Evolutionary conservation across 768 basidiomycete genomes (phyloP).

Genomic region (Mycena galericulata): DNA sequence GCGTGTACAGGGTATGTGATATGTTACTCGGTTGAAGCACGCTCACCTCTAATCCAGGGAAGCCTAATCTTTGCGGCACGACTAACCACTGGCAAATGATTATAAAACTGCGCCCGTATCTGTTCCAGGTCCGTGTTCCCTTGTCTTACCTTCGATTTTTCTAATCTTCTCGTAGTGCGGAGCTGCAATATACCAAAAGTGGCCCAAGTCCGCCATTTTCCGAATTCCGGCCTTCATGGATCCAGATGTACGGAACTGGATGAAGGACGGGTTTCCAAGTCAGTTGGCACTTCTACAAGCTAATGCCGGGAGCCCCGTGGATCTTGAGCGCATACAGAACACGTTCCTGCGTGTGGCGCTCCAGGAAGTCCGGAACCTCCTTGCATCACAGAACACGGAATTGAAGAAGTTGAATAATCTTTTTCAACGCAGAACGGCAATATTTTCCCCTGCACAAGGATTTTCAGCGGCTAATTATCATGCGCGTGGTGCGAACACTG

Average conservation of each 20-base stretch:
- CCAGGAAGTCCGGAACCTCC: background rate
- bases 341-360: background rate
- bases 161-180: slow-evolving; percentile 31
- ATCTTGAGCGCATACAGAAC: background rate
- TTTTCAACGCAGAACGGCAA: slow-evolving; percentile 30
- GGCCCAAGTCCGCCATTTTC: slow-evolving; percentile 41
- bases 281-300: background rate
- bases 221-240: slow-evolving; percentile 8
- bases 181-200: slow-evolving; percentile 39
- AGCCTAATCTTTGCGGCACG: background rate
- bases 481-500: background rate
- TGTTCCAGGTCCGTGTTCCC: background rate
- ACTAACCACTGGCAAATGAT: slow-evolving; percentile 3
- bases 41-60: background rate
- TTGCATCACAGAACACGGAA: no score
- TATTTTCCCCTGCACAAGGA: slow-evolving; percentile 33
- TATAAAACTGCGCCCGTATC: background rate
- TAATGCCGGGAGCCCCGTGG: background rate
- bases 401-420: background rate
- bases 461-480: slow-evolving; percentile 23
- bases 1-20: no score
- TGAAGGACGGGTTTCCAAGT: background rate
- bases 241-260: background rate
- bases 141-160: background rate
- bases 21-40: no score